phyloP scores from a whole-genome alignment of 2,329 filamentous ascomycete species.

The Calycina marina region DNA sequence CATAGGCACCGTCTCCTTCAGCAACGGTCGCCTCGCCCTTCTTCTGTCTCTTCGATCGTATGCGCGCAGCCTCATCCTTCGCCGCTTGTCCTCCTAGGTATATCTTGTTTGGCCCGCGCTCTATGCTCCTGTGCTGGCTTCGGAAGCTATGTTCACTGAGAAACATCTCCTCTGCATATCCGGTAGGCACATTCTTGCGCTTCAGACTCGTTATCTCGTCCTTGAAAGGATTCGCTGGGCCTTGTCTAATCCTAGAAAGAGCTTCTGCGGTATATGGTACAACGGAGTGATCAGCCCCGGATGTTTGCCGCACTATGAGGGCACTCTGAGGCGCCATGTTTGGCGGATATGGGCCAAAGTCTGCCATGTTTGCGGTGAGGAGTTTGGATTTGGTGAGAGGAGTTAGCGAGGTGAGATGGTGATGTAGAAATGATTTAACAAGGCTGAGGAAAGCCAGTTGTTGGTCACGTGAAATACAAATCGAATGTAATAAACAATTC shows the following conservation, averaged over 20 bases:
- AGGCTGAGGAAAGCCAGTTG: too few species aligned
- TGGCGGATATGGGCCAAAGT: slow-evolving; percentile 49
- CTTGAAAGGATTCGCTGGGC: slow-evolving; percentile 64
- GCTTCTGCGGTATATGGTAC: slow-evolving; percentile 58
- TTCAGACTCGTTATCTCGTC: slow-evolving; percentile 46
- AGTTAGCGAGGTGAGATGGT: not conserved
- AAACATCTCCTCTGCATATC: slow-evolving; percentile 73
- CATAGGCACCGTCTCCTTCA: slow-evolving; percentile 76
- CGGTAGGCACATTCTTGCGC: slow-evolving; percentile 72
- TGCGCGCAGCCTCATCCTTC: slow-evolving; percentile 56
- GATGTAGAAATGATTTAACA: not conserved
- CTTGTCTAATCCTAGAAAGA: slow-evolving; percentile 47
- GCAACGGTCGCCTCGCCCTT: slow-evolving; percentile 76
- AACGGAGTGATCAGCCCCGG: slow-evolving; percentile 42
- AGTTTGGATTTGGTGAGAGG: too few species aligned
- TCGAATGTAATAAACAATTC: too few species aligned
- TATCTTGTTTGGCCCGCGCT: slow-evolving; percentile 46
- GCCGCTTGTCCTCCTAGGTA: slow-evolving; percentile 37
- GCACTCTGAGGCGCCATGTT: slow-evolving; percentile 52
- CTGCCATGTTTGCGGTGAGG: slow-evolving; percentile 39
- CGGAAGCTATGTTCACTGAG: slow-evolving; percentile 87
- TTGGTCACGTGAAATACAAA: too few species aligned
- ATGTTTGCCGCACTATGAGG: slow-evolving; percentile 41
- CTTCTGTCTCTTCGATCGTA: slow-evolving; percentile 63
- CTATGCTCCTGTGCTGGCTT: slow-evolving; percentile 70